Evolutionary conservation across 2,329 filamentous ascomycete genomes (phyloP).

Genomic region (Penicillium freii): DNA sequence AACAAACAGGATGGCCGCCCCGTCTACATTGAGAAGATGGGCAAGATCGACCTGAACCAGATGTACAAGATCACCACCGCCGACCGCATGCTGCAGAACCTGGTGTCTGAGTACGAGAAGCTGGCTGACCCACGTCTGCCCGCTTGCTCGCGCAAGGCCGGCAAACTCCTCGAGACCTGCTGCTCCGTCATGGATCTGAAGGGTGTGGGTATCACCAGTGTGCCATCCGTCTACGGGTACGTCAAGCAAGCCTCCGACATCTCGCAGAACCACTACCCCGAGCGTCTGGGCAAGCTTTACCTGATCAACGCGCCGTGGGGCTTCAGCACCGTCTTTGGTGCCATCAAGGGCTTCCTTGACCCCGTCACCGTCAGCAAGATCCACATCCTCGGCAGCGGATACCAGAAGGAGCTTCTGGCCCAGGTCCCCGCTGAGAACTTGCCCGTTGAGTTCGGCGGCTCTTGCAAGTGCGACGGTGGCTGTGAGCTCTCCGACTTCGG

Average conservation of each 20-base stretch:
- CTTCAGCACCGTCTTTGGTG: constrained; percentile 78
- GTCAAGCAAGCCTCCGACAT: constrained; percentile 80
- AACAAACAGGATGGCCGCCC: constrained; percentile 78
- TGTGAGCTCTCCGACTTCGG: constrained; percentile 86
- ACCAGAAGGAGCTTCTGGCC: constrained; percentile 77
- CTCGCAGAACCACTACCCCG: constrained; percentile 98
- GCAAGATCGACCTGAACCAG: constrained; percentile 83
- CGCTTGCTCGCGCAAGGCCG: constrained; percentile 89
- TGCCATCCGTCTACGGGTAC: constrained; percentile 82
- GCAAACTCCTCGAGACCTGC: constrained; percentile 90
- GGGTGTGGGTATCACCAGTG: constrained; percentile 80
- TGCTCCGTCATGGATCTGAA: constrained; percentile 99
- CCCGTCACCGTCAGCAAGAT: constrained; percentile 97
- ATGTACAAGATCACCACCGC: constrained; percentile 91
- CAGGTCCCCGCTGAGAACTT: constrained; percentile 91
- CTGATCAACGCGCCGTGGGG: constrained; percentile 98
- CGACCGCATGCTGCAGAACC: constrained; percentile 94
- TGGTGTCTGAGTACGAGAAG: constrained; percentile 97
- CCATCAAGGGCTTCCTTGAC: constrained; percentile 92
- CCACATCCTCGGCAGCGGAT: constrained; percentile 76
- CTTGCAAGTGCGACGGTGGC: constrained; percentile 76
- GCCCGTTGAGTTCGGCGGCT: constrained; percentile 79
- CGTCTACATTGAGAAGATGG: constrained; percentile 94
- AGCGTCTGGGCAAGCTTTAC: constrained; percentile 93
- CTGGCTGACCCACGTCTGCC: constrained; percentile 88